Evolutionary conservation across 2,329 filamentous ascomycete genomes (phyloP).

Genomic region (Colletotrichum sansevieriae): DNA sequence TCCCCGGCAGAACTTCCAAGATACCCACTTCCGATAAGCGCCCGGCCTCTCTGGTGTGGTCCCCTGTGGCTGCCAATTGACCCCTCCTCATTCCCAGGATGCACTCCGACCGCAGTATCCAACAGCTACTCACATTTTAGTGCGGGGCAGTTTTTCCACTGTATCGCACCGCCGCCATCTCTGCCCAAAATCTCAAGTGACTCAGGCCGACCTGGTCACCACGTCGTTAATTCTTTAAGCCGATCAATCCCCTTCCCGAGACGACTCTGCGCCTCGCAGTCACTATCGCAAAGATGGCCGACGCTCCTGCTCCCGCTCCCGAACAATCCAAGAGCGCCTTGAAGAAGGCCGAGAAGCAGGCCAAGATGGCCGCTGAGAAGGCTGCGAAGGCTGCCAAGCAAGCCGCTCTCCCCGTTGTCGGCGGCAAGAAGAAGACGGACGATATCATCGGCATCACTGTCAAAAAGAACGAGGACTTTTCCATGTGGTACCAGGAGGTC

Average conservation of each 20-base stretch:
- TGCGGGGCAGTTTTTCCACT: slow-evolving; percentile 41
- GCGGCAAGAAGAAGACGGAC: slow-evolving; percentile 71
- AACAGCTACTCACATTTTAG: slow-evolving; percentile 41
- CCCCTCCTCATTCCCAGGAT: slow-evolving; percentile 35
- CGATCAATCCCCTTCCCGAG: slow-evolving; percentile 29
- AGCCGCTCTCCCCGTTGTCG: slow-evolving; percentile 63
- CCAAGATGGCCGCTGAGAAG: slow-evolving; percentile 71
- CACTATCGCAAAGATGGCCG: slow-evolving; percentile 42
- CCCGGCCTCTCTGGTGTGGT: slow-evolving; percentile 9
- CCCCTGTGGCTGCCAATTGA: slow-evolving; percentile 40
- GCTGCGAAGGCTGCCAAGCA: slow-evolving; percentile 73
- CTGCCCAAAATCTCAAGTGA: slow-evolving; percentile 40
- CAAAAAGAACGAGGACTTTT: slow-evolving; percentile 87
- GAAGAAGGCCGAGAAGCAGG: slow-evolving; percentile 76
- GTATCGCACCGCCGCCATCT: slow-evolving; percentile 36
- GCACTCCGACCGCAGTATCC: neutral
- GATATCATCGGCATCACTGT: slow-evolving; percentile 90
- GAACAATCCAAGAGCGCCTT: slow-evolving; percentile 71
- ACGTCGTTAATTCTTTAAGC: slow-evolving; percentile 29
- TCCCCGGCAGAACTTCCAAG: neutral
- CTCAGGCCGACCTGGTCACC: slow-evolving; percentile 39
- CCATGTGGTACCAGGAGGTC: slow-evolving; percentile 97
- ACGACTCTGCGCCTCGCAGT: slow-evolving; percentile 29
- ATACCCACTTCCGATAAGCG: slow-evolving; percentile 1
- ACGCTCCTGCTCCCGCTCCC: slow-evolving; percentile 41